A percentile compares a stretch with the other conserved stretches of the same genome.
phyloP scores from a whole-genome alignment of 176 grass and related monocot species.

The Oryza glaberrima region DNA sequence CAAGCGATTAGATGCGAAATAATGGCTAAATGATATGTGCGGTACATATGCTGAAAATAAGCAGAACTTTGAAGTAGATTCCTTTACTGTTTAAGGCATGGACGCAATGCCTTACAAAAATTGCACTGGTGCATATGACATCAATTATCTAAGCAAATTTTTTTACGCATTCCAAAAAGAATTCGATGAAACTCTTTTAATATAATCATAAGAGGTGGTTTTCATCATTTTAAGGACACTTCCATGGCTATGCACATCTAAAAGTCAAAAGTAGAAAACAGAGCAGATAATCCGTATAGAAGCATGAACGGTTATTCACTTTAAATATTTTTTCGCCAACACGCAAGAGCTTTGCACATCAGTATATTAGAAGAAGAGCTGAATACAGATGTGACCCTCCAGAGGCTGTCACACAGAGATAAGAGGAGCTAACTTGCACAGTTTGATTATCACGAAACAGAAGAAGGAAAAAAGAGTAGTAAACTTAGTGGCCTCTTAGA shows the following conservation, averaged over 20 bases:
- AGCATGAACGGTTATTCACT: background rate
- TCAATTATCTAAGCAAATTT: background rate
- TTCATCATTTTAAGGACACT: background rate
- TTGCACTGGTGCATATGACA: background rate
- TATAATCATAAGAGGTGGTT: background rate
- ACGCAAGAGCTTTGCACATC: too few species aligned
- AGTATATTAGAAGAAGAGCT: too few species aligned
- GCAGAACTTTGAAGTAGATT: background rate
- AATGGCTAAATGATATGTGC: background rate
- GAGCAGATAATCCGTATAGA: background rate
- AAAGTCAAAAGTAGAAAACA: background rate
- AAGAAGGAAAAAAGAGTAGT: background rate
- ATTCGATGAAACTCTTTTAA: background rate
- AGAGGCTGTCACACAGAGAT: too few species aligned
- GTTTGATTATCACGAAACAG: too few species aligned
- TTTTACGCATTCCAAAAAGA: background rate
- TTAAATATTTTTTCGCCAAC: background rate
- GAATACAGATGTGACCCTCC: too few species aligned
- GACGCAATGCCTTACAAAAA: background rate
- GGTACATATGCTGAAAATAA: conserved; percentile 1
- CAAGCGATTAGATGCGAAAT: conserved; percentile 10
- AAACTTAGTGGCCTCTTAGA: background rate
- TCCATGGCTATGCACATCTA: background rate
- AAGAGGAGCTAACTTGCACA: too few species aligned
- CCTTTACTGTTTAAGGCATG: background rate